phyloP scores from a whole-genome alignment of 2,329 filamentous ascomycete species.

The Metarhizium robertsii region DNA sequence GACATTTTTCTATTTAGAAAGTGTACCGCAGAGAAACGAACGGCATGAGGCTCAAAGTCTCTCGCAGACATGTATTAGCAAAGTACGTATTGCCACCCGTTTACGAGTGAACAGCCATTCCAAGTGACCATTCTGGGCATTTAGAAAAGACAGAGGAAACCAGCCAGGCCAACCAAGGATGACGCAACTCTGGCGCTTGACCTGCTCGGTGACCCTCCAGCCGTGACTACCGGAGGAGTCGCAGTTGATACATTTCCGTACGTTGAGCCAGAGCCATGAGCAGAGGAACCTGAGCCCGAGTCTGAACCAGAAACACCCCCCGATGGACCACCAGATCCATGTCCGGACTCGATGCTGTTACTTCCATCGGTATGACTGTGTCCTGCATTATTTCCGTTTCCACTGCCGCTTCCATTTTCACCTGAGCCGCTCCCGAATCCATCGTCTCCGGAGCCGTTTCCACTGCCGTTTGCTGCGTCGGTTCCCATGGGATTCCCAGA shows the following conservation, averaged over 20 bases:
- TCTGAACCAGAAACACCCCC: not conserved
- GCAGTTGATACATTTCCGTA: not conserved
- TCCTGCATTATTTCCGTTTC: not conserved
- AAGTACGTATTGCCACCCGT: not conserved
- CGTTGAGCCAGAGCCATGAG: not conserved
- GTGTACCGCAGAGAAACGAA: constrained; percentile 7
- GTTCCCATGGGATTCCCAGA: not conserved
- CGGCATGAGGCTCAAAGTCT: not conserved
- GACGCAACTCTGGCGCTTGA: not conserved
- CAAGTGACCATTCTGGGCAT: not conserved
- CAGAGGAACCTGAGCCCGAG: not conserved
- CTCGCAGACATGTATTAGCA: not conserved
- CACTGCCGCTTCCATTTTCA: not conserved
- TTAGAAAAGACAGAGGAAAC: constrained; percentile 1
- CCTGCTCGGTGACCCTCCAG: not conserved
- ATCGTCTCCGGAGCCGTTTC: not conserved
- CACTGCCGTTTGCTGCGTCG: not conserved
- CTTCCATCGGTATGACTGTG: not conserved
- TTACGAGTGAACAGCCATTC: not conserved
- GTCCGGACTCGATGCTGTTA: not conserved
- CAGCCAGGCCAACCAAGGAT: not conserved
- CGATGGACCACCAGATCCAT: not conserved
- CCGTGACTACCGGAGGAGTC: not conserved
- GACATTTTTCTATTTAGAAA: too few relatives aligned
- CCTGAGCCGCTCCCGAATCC: not conserved